Conservation (phyloP, 345 rosid species). For the Pistacia vera region DNA sequence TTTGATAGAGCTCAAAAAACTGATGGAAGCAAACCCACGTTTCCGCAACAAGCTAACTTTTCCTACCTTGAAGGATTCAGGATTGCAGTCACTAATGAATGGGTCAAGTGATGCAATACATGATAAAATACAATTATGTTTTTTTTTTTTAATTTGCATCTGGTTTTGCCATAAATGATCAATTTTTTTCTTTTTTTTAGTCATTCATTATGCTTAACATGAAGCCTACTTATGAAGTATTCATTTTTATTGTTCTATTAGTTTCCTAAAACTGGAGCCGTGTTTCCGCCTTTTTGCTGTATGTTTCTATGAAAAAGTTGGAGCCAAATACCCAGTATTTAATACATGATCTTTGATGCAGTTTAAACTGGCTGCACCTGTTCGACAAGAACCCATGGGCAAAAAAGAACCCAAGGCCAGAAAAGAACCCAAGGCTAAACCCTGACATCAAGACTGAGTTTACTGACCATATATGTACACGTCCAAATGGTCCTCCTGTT, state of each 20-base stretch:
- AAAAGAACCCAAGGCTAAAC: constrained; percentile 54
- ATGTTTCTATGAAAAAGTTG: not conserved
- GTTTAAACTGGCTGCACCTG: constrained; percentile 90
- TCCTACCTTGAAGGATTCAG: constrained; percentile 65
- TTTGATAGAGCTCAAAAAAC: constrained; percentile 68
- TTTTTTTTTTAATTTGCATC: not conserved
- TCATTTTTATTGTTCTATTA: not conserved
- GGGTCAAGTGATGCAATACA: constrained; percentile 38
- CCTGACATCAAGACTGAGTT: constrained; percentile 87
- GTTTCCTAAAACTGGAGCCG: not conserved
- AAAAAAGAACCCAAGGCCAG: no score
- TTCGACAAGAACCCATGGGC: constrained; percentile 35
- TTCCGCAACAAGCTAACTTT: constrained; percentile 70
- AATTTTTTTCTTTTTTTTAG: not conserved
- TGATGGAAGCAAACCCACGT: constrained; percentile 77
- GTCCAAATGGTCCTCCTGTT: constrained; percentile 66
- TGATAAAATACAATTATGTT: no score
- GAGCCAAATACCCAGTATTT: not conserved
- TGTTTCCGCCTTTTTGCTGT: not conserved
- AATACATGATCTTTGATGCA: constrained; percentile 29
- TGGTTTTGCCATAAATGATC: not conserved
- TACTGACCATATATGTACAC: constrained; percentile 68
- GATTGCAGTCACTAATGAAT: constrained; percentile 71
- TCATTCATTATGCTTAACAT: constrained; percentile 10
- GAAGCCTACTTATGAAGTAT: not conserved